A percentile compares a stretch with the other conserved stretches of the same genome.
Evolutionary conservation across 768 basidiomycete species (phyloP).

Genomic region (Russula emetica): DNA sequence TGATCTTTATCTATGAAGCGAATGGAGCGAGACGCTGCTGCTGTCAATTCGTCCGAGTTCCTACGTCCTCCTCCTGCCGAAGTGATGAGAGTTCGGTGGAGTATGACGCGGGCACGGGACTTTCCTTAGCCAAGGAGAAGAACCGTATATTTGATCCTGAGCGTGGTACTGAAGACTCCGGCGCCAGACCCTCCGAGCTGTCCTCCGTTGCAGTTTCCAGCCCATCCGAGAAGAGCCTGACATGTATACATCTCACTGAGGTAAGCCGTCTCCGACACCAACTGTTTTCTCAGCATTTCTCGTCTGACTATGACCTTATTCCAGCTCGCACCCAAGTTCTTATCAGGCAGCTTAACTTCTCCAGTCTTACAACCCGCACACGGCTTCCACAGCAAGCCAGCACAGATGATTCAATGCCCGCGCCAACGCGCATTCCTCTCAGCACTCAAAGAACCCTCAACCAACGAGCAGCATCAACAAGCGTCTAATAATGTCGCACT

Average conservation of each 20-base stretch:
- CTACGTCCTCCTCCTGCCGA: conserved; percentile 5
- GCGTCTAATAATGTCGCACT: not conserved
- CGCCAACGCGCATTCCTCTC: conserved; percentile 23
- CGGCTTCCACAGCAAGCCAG: conserved; percentile 23
- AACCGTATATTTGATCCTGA: not conserved
- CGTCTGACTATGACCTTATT: not conserved
- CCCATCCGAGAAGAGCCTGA: conserved; percentile 21
- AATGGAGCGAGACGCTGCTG: not conserved
- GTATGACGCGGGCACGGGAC: not conserved
- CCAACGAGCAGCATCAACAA: conserved; percentile 6
- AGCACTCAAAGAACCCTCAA: conserved; percentile 13
- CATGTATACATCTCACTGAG: conserved; percentile 24
- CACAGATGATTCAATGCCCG: conserved; percentile 6
- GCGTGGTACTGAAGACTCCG: not conserved
- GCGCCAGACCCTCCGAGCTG: too few species aligned
- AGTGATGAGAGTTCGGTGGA: not conserved
- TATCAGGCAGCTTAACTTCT: conserved; percentile 24
- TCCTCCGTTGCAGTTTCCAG: not conserved
- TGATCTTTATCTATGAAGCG: conserved; percentile 14
- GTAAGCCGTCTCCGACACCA: not conserved
- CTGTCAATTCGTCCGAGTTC: conserved; percentile 4
- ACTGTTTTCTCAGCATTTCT: not conserved
- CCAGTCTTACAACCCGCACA: conserved; percentile 20
- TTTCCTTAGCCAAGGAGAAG: conserved; percentile 11
- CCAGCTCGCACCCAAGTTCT: conserved; percentile 24